Evolutionary conservation across 2,329 filamentous ascomycete genomes (phyloP), one percentile per base, ranked within the genome.

Genomic region (Talaromyces atroroseus): DNA sequence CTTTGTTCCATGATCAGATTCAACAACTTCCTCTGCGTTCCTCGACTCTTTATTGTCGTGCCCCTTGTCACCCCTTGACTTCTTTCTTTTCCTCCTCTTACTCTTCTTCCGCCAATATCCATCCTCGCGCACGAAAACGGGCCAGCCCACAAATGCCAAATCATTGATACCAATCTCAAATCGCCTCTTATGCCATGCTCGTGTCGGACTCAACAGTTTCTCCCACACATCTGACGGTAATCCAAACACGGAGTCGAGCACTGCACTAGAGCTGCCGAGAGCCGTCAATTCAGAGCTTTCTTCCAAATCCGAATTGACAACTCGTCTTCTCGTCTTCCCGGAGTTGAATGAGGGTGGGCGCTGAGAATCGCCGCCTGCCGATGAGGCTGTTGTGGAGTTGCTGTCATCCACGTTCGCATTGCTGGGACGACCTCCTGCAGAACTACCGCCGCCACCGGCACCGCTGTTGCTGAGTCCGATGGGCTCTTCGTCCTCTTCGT

Each of bases 111-210:
- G 80, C 90, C 90, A 94, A 42, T 80, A 80, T 1, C 89, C 89
- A 69, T 89, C 88, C 64, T 89, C 85, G 1, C 86, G 85, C 40
- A 90, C 87, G 71, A 92, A 90, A 42, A 95, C 83, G 4, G 91
- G 91, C 71, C 90, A 90, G 0, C 90, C 90, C 18, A 95, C 78
- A 66, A 90, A 94, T 57, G 86, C 84, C 42, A 92, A 76, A 47
- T 90, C 87, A 65, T 95, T 89, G 8, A 96, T 78, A 0, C 86
- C 88, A 58, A 95, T 79, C 68, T 95, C 89, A 66, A 95, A 95
- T 23, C 85, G 82, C 63, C 81, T 84, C 75, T 92, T 95, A 74
- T 94, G 87, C 70, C 89, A 90, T 8, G 86, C 82, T 12, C 84
- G 80, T 8, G 84, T 83, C 0, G 91, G 90, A 1, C 88, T 90